Evolutionary conservation across 78 protist species (phyloP), one percentile per base, ranked within the genome.

Genomic region (Chrysochromulina tobinii): DNA sequence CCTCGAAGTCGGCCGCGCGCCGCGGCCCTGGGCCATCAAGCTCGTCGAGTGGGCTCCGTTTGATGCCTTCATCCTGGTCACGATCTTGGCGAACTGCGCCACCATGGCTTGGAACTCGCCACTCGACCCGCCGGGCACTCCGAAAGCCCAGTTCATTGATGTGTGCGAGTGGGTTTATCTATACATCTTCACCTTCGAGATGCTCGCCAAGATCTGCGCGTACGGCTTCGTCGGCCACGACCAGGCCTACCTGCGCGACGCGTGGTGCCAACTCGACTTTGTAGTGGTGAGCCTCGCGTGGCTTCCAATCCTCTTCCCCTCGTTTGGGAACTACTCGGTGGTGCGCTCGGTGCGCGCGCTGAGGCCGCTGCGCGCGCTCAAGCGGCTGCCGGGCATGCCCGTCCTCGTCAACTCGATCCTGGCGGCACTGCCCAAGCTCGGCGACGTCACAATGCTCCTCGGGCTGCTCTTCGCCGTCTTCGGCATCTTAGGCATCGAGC

Each of bases 181-280:
- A 48, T 0, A 0, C 9, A 9, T 53, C 23, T 91, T 64, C 73
- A 67, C 93, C 14, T 6, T 54, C 5, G 93, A 91, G 61, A 73
- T 84, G 86, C 5, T 17, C 27, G 25, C 68, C 81, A 91, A 91
- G 90, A n/a, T 91, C 21, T 0, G 66, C 3, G 81, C 90, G 68
- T 50, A 12, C 4, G 93, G 93, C 14, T 17, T 91, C 2, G 18
- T 55, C n/a, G 12, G 8, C 5, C 25, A 79, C 61, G 15, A 1
- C 25, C 15, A 7, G 9, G 50, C 93, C 68, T 91, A 91, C 86
- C 51, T 91, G 48, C 92, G 94, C 14, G 61, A 51, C 61, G 75
- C 81, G 21, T 93, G 92, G 93, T 61, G 73, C 79, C 27, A 8
- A 51, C 83, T 93, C 50, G 94, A 93, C 79, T 58, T 89, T 7